phyloP scores from a whole-genome alignment of 176 grass and related monocot species.

The Cenchrus fungigraminus region DNA sequence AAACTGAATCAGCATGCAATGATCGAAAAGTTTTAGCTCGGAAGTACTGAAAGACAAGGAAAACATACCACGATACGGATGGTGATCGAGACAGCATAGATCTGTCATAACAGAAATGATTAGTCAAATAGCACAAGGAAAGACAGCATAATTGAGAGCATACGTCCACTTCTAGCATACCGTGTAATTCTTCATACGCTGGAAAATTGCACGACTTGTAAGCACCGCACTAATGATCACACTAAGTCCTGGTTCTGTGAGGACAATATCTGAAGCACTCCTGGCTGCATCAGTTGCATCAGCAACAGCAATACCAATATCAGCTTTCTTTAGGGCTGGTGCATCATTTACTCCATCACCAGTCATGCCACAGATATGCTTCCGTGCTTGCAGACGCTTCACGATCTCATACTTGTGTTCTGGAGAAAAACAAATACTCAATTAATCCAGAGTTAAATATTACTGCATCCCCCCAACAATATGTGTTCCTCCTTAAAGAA shows the following conservation, averaged over 20 bases:
- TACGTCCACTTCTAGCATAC: conserved; percentile 36
- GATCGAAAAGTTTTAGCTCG: neutral
- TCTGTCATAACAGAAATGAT: conserved; percentile 47
- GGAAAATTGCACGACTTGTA: conserved; percentile 86
- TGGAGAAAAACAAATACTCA: conserved; percentile 30
- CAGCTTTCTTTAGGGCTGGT: conserved; percentile 83
- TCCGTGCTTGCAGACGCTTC: conserved; percentile 77
- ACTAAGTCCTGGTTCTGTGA: conserved; percentile 79
- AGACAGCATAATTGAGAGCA: neutral
- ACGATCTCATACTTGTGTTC: conserved; percentile 93
- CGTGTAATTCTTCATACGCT: conserved; percentile 90
- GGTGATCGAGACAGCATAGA: conserved; percentile 85
- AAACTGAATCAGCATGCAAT: neutral
- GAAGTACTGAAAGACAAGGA: conserved; percentile 18
- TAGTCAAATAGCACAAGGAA: conserved; percentile 26
- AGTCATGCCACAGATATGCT: conserved; percentile 90
- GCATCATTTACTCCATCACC: conserved; percentile 90
- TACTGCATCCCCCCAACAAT: neutral
- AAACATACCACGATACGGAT: conserved; percentile 81
- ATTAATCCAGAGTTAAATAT: neutral
- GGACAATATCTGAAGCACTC: conserved; percentile 86
- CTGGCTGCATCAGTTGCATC: conserved; percentile 86
- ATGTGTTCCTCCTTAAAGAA: neutral
- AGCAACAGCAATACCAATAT: conserved; percentile 84
- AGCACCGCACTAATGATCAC: conserved; percentile 85